These are phyloP conservation scores for Cladorrhinum sp. DNA, from an alignment of 2,329 filamentous ascomycete genomes.

Conservation along the genomic window DNA sequence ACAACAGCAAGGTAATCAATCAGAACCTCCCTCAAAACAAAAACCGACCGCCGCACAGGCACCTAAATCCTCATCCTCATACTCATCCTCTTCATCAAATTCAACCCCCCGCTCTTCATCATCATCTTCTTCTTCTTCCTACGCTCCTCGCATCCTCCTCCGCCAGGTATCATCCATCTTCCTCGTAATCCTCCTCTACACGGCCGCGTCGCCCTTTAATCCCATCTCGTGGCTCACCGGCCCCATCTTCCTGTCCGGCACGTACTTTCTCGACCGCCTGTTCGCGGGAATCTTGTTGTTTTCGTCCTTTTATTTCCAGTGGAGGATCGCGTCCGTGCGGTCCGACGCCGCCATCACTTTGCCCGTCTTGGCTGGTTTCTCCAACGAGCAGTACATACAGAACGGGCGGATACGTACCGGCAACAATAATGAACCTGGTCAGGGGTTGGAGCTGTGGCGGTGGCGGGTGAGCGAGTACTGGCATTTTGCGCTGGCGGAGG, in stretches of 20 bases:
- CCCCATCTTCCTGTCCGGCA: constrained; percentile 7
- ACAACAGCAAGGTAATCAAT: no score
- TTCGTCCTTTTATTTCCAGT: constrained; percentile 20
- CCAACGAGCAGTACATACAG: no score
- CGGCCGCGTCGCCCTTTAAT: constrained; percentile 17
- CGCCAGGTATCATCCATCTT: constrained; percentile 14
- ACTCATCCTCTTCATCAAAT: no score
- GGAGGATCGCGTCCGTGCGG: constrained; percentile 17
- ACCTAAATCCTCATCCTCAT: no score
- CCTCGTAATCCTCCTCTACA: constrained; percentile 19
- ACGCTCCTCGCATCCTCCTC: constrained; percentile 1
- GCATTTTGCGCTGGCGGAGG: constrained; percentile 14
- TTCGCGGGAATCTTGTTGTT: constrained; percentile 17
- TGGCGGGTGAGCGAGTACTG: constrained; percentile 15
- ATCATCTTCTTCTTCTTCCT: no score
- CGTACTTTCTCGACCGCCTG: constrained; percentile 15
- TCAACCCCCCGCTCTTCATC: no score
- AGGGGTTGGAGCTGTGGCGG: constrained; percentile 5
- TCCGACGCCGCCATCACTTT: constrained; percentile 6
- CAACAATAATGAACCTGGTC: no score
- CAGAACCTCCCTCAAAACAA: no score
- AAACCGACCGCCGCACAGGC: no score
- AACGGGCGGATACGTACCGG: no score
- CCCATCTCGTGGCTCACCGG: constrained; percentile 17
- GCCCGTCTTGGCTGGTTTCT: background rate